Base-by-base conservation (phyloP, 345 rosid genomes). In the Camelina sativa region DNA sequence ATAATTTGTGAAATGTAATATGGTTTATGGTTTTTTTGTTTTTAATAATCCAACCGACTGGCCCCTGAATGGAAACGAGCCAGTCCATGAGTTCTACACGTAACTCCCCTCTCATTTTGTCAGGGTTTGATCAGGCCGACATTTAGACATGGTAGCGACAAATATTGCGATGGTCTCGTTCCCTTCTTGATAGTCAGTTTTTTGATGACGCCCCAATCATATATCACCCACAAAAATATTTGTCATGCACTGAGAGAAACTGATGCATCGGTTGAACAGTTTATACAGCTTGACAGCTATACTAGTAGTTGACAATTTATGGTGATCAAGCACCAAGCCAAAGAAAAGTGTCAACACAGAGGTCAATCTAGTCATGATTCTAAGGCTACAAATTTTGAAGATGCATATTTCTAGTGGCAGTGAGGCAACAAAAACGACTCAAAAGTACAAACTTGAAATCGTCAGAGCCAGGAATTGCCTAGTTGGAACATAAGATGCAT, bases 401-500 rank as follows among this genome's bases (percentile, higher is more conserved):
- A 13, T 63, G 62, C 35, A 60, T 13, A 30, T 52, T 40, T 37
- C 61, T 1, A 68, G 43, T 25, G 11, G 30, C 30, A 40, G 5
- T 12, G 56, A 56, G 59, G 10, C 20, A 11, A 15, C 17, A 4
- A 35, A 47, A 64, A 7, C 1, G 4, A 37, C 38, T 23, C 61
- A 0, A 61, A 51, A 28, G 1, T 11, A 72, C 69, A 54, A 3
- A 73, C 19, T 44, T 55, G 40, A 34, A 43, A 28, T 55, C 35
- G 17, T 30, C 19, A 32, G 28, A n/a, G 40, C 57, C 40, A 64
- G 48, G 41, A 64, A 64, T 56, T 30, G 4, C 23, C 46, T 28
- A 8, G 62, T 30, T 38, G 60, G 44, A 30, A 52, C 40, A 72
- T 5, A 40, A 40, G 54, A 40, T 48, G 38, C 76, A 48, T 23